phyloP scores from a whole-genome alignment of 1,139 yeast species.

The Yamadazyma kanchanaburiensis region DNA sequence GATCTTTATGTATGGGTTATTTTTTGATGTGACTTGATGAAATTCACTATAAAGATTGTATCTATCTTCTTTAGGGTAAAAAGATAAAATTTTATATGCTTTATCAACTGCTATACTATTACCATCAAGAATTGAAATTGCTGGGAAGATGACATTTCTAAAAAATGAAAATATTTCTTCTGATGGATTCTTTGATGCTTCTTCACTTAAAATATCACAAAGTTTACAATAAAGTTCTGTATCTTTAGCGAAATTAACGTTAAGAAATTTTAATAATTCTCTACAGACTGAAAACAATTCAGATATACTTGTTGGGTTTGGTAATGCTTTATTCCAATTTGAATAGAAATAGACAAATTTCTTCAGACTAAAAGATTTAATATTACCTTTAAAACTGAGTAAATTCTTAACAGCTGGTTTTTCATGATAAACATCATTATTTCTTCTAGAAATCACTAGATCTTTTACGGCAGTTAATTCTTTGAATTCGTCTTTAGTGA shows the following conservation, averaged over 20 bases:
- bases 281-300: conserved; percentile 47
- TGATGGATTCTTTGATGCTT: conserved; percentile 25
- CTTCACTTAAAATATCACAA: conserved; percentile 53
- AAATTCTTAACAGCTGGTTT: conserved; percentile 17
- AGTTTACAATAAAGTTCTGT: conserved; percentile 53
- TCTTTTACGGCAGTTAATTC: conserved; percentile 20
- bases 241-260: conserved; percentile 53
- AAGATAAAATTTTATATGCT: conserved; percentile 52
- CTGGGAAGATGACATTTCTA: conserved; percentile 67
- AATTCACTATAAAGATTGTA: conserved; percentile 85
- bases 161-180: conserved; percentile 59
- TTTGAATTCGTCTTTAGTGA: conserved; percentile 17
- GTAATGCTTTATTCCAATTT: conserved; percentile 47
- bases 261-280: conserved; percentile 52
- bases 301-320: conserved; percentile 32
- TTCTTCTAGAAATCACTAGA: conserved; percentile 23
- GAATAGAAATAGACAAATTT: conserved; percentile 47
- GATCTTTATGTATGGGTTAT: conserved; percentile 55
- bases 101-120: conserved; percentile 65
- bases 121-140: conserved; percentile 55
- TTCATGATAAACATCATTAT: conserved; percentile 29
- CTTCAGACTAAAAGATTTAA: conserved; percentile 26
- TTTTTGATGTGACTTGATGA: conserved; percentile 53
- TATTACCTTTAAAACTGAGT: conserved; percentile 31
- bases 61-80: conserved; percentile 61